phyloP scores from a whole-genome alignment of 768 basidiomycete genomes.

The Leccinum truebloodii region DNA sequence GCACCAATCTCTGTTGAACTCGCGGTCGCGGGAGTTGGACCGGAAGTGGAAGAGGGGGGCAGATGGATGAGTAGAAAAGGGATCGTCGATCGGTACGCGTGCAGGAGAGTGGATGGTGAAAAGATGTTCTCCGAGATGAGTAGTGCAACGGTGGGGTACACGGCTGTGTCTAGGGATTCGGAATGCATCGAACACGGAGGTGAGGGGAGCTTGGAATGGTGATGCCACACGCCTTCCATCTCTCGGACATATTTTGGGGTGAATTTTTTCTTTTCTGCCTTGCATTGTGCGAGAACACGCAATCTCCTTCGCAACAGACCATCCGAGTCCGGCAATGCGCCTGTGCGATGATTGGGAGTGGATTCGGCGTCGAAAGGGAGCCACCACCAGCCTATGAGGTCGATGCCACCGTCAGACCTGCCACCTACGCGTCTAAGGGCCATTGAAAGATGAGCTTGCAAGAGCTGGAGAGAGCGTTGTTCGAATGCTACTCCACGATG shows the following conservation, averaged over 20 bases:
- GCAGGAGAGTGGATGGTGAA: conserved; percentile 65
- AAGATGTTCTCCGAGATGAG: conserved; percentile 83
- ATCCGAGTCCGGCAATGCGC: conserved; percentile 16
- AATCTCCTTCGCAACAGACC: conserved; percentile 48
- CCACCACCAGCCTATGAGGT: conserved; percentile 94
- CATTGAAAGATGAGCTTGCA: conserved; percentile 76
- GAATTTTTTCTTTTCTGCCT: conserved; percentile 82
- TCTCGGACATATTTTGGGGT: conserved; percentile 84
- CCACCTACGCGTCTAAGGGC: conserved; percentile 77
- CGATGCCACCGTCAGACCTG: conserved; percentile 87
- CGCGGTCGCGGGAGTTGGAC: background rate
- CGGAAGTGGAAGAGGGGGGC: conserved; percentile 41
- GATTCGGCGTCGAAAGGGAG: conserved; percentile 44
- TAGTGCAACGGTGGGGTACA: conserved; percentile 54
- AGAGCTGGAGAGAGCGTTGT: conserved; percentile 57
- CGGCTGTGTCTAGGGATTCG: background rate
- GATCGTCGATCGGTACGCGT: conserved; percentile 71
- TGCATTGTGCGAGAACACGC: conserved; percentile 86
- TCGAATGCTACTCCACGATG: conserved; percentile 79
- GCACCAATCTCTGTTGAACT: conserved; percentile 6
- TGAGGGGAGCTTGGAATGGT: conserved; percentile 14
- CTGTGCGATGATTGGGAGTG: background rate
- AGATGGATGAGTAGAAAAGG: conserved; percentile 82
- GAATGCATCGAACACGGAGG: background rate
- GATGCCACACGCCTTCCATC: conserved; percentile 82